Evolutionary conservation across 2,329 filamentous ascomycete genomes (phyloP), one percentile per base, ranked within the genome.

Genomic region (Acarospora socialis): DNA sequence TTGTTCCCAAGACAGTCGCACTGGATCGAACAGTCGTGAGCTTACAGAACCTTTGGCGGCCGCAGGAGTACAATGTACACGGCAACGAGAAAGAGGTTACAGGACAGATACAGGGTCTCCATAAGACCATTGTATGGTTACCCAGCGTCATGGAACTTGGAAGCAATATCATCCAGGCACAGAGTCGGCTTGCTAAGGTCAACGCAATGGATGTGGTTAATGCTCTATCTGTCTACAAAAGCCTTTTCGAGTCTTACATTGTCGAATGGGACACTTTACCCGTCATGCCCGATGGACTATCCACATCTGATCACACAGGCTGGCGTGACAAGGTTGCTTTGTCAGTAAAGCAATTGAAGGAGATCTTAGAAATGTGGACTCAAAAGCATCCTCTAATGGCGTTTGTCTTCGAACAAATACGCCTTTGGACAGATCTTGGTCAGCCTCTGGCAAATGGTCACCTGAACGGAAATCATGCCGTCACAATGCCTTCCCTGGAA

Each of bases 331-430:
- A 53, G 16, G 47, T 52, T 10, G 40, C 39, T 18, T 28, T 33
- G 8, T 45, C 47, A 5, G 40, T 62, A 20, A 22, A 36, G 5
- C 36, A 46, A 19, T 38, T 62, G n/a, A 48, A 43, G 28, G 26
- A 20, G 3, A 52, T 60, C n/a, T 40, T 82, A 10, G 43, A 53
- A 7, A 48, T 49, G 1, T 57, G 63, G 38, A 52, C 52, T n/a
- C 41, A 54, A 39, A 46, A 59, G 13, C 61, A 70, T 16, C 70
- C 75, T 5, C 66, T 73, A 28, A 53, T 84, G 7, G 60, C 60
- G 0, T 83, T 81, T 47, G 54, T 79, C 18, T 54, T 86, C 7
- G 55, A 64, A 23, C 77, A 87, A 39, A 62, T 90, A 17, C 50
- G 63, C 14, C 65, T 67, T 1, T 92, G 81, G 78, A 62, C 72